These are phyloP conservation scores for Barnettozyma pratensis DNA, from an alignment of 805 yeast genomes.

Conservation along the genomic window DNA sequence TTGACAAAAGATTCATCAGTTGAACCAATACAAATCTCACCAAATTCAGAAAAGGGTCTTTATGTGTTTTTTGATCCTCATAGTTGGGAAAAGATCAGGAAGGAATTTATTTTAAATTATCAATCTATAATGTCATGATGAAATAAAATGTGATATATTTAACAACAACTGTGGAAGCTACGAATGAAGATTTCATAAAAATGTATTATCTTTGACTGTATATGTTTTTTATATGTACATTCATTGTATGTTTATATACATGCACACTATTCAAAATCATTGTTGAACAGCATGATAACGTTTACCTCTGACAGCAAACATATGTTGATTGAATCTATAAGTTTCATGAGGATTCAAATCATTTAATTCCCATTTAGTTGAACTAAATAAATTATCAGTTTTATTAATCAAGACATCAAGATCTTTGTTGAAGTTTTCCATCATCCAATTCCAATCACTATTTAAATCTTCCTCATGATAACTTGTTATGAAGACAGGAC, in stretches of 20 bases:
- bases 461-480: slow-evolving; percentile 70
- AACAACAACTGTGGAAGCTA: too few species aligned
- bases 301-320: slow-evolving; percentile 94
- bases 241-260: slow-evolving; percentile 31
- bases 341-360: slow-evolving; percentile 91
- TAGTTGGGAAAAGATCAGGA: slow-evolving; percentile 90
- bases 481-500: slow-evolving; percentile 88
- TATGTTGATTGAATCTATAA: slow-evolving; percentile 83
- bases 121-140: slow-evolving; percentile 51
- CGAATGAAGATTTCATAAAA: too few species aligned
- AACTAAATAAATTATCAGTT: slow-evolving; percentile 66
- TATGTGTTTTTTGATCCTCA: slow-evolving; percentile 94
- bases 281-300: slow-evolving; percentile 78
- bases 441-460: slow-evolving; percentile 70
- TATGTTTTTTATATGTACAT: slow-evolving; percentile 32
- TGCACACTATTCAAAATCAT: slow-evolving; percentile 5
- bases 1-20: slow-evolving; percentile 86
- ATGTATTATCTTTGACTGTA: too few species aligned
- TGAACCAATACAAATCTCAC: slow-evolving; percentile 78
- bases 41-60: slow-evolving; percentile 87
- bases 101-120: slow-evolving; percentile 56
- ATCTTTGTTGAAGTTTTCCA: slow-evolving; percentile 61
- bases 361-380: slow-evolving; percentile 92
- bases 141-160: too few species aligned
- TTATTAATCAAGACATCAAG: slow-evolving; percentile 78